A percentile compares a stretch with the other conserved stretches of the same genome.
Evolutionary conservation across 1,139 yeast genomes (phyloP).

Genomic region (Scheffersomyces lignicola): DNA sequence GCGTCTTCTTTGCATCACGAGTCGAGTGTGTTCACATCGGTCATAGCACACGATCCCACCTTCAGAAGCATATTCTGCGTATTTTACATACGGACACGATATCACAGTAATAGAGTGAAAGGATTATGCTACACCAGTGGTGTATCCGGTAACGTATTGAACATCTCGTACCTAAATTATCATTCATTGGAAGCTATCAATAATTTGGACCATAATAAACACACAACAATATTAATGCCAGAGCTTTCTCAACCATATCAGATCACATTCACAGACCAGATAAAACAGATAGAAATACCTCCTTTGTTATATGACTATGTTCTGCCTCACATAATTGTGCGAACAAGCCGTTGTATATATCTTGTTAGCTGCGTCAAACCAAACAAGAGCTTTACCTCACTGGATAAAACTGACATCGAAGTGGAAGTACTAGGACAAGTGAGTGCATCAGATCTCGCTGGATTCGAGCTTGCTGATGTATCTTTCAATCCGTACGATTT

Average conservation of each 20-base stretch:
- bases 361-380: conserved; percentile 21
- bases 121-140: conserved; percentile 39
- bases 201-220: background rate
- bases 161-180: conserved; percentile 21
- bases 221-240: conserved; percentile 10
- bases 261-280: conserved; percentile 31
- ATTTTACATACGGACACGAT: conserved; percentile 19
- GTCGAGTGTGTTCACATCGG: conserved; percentile 24
- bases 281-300: conserved; percentile 39
- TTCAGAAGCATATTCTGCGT: conserved; percentile 24
- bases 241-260: conserved; percentile 20
- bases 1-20: conserved; percentile 13
- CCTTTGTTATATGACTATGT: conserved; percentile 14
- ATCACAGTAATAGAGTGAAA: conserved; percentile 11
- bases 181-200: conserved; percentile 9
- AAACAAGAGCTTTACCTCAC: conserved; percentile 3
- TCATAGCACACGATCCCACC: conserved; percentile 40
- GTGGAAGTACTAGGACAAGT: conserved; percentile 25
- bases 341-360: conserved; percentile 27
- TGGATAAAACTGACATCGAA: conserved; percentile 9
- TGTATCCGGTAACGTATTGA: conserved; percentile 25
- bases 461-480: conserved; percentile 46
- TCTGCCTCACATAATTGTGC: conserved; percentile 23
- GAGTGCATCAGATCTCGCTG: conserved; percentile 19
- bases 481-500: conserved; percentile 42